These are phyloP conservation scores for Daldinia caldariorum DNA, from an alignment of 495 filamentous ascomycete genomes.

Conservation along the genomic window DNA sequence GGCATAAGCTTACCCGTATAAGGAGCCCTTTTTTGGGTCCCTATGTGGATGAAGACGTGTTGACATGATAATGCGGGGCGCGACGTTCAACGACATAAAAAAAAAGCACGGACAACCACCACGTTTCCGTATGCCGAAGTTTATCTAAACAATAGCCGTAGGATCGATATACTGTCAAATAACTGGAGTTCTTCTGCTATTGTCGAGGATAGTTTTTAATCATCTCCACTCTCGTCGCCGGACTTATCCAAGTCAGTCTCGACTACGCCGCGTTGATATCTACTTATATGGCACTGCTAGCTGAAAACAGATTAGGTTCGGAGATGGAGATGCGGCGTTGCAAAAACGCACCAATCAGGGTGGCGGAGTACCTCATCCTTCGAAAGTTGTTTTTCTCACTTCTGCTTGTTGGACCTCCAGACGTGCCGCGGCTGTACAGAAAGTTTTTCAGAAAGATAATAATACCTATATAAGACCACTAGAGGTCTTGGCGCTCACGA, in stretches of 20 bases:
- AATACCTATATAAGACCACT: slow-evolving; percentile 3
- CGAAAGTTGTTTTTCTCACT: slow-evolving; percentile 4
- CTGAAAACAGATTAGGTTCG: slow-evolving; percentile 5
- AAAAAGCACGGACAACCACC: not conserved
- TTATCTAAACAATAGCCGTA: slow-evolving; percentile 23
- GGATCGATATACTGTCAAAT: slow-evolving; percentile 31
- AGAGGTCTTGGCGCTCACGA: slow-evolving; percentile 7
- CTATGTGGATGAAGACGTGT: not conserved
- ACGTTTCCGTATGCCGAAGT: slow-evolving; percentile 25
- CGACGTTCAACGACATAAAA: not conserved
- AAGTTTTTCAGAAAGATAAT: not conserved
- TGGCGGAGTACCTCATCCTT: slow-evolving; percentile 30
- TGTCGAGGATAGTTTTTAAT: not conserved
- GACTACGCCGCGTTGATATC: slow-evolving; percentile 4
- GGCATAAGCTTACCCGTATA: not conserved
- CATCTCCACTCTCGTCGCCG: slow-evolving; percentile 1
- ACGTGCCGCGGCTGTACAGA: slow-evolving; percentile 11
- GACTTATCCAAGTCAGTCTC: not conserved
- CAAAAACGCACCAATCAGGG: slow-evolving; percentile 12
- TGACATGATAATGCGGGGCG: not conserved
- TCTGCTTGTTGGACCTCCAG: slow-evolving; percentile 38
- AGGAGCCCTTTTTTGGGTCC: not conserved
- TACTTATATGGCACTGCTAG: not conserved
- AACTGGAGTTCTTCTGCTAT: slow-evolving; percentile 2
- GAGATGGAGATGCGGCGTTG: slow-evolving; percentile 11